phyloP scores from a whole-genome alignment of 345 rosid genomes.

The Eucalyptus curtisii region DNA sequence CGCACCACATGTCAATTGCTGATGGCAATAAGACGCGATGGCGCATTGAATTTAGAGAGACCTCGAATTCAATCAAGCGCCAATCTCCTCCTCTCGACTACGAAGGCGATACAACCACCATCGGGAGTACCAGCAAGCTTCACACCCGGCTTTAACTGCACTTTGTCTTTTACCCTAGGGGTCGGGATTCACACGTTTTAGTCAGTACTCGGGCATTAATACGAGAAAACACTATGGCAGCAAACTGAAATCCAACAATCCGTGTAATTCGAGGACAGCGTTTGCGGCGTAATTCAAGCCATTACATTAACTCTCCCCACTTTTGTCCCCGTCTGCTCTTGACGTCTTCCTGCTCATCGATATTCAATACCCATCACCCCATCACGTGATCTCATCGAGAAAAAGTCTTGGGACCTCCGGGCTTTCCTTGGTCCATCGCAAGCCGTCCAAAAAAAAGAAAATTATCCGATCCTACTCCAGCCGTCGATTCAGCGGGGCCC shows the following conservation, averaged over 20 bases:
- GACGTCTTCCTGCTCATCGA: neutral
- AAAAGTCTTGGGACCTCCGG: neutral
- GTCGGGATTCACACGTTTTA: neutral
- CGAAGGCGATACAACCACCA: neutral
- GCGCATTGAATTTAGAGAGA: too few relatives aligned
- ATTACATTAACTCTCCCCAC: neutral
- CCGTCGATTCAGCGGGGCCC: neutral
- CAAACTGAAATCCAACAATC: neutral
- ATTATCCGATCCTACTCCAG: neutral
- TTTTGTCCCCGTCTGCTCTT: neutral
- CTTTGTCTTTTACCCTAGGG: neutral
- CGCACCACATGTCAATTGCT: neutral
- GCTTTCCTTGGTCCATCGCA: neutral
- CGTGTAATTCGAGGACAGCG: neutral
- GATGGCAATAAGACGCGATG: neutral
- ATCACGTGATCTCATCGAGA: neutral
- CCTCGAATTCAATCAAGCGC: neutral
- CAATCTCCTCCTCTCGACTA: neutral
- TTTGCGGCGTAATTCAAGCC: neutral
- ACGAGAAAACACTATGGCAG: neutral
- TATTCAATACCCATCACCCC: neutral
- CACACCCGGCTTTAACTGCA: neutral
- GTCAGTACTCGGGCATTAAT: neutral
- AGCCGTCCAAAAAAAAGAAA: neutral
- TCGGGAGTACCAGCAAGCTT: neutral